Evolutionary conservation across 257 asterid species (phyloP), one percentile per base, ranked within the genome.

Genomic region (Nicotiana obtusifolia): DNA sequence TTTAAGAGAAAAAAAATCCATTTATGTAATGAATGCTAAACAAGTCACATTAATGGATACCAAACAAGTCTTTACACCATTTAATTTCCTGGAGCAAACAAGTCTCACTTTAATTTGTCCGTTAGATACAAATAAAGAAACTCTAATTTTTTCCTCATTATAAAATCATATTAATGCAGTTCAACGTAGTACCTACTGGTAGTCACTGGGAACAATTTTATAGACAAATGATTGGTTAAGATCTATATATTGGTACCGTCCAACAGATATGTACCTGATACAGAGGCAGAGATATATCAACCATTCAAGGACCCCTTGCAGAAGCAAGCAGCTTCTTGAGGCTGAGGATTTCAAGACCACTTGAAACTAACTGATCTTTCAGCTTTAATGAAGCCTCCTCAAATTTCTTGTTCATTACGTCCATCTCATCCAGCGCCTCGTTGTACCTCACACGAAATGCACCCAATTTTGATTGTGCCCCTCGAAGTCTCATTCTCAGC

Each of bases 401-500:
- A 16, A 68, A 94, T 81, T 81, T 91, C 69, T 57, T 80, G 77
- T 93, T 84, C 95, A 91, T 91, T 68, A 66, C 62, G 17, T 89
- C 93, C 82, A 84, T 61, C 81, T 90, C 97, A 19, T 87, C 89
- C 56, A 81, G 81, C 8, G 80, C 60, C 56, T 90, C 93, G 59
- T 64, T 76, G 85, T 91, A 87, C 66, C 92, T 87, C 10, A 66
- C 59, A 0, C 94, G 89, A 75, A 77, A 86, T 62, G 85, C 66
- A 75, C 91, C 97, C 83, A 94, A 85, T 84, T 91, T 94, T 20
- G 85, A 73, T 80, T 93, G 97, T 73, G 92, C 71, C 66, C 88
- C 88, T 26, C 84, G 87, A 56, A 90, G 95, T 80, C 91, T 89
- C 97, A 90, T 91, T 83, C 93, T 89, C 35, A 90, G 86, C 81